phyloP scores from a whole-genome alignment of 768 basidiomycete species.

The Auriculariales sp. region DNA sequence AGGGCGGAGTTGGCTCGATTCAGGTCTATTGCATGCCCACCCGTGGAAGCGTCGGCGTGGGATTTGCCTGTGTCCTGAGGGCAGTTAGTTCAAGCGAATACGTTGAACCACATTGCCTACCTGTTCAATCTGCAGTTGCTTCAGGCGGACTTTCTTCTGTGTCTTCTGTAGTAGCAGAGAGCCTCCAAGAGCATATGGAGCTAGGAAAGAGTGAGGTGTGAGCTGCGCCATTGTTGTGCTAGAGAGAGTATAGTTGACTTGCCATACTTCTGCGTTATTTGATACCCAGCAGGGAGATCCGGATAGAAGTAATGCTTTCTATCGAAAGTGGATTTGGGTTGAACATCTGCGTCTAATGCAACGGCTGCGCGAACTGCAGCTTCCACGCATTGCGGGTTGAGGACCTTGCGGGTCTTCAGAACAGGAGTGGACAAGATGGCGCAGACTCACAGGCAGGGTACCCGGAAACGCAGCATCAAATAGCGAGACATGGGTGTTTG shows the following conservation, averaged over 20 bases:
- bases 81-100: background rate
- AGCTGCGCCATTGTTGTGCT: background rate
- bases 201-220: slow-evolving; percentile 29
- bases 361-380: slow-evolving; percentile 70
- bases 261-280: slow-evolving; percentile 96
- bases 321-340: slow-evolving; percentile 70
- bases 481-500: slow-evolving; percentile 60
- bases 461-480: slow-evolving; percentile 92
- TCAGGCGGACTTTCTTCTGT: slow-evolving; percentile 52
- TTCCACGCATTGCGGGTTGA: slow-evolving; percentile 59
- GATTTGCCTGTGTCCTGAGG: slow-evolving; percentile 88
- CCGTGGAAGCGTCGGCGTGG: slow-evolving; percentile 35
- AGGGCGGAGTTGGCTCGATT: slow-evolving; percentile 82
- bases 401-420: slow-evolving; percentile 21
- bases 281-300: slow-evolving; percentile 87
- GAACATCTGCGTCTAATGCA: slow-evolving; percentile 55
- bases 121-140: slow-evolving; percentile 94
- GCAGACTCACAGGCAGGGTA: slow-evolving; percentile 64
- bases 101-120: too few species aligned
- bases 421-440: background rate
- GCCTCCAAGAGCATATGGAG: slow-evolving; percentile 65
- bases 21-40: slow-evolving; percentile 57
- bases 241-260: slow-evolving; percentile 8
- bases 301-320: slow-evolving; percentile 98
- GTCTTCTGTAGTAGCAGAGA: slow-evolving; percentile 28